These are phyloP conservation scores for Penicillium sp. DNA, from an alignment of 2,329 filamentous ascomycete genomes.

Conservation along the genomic window DNA sequence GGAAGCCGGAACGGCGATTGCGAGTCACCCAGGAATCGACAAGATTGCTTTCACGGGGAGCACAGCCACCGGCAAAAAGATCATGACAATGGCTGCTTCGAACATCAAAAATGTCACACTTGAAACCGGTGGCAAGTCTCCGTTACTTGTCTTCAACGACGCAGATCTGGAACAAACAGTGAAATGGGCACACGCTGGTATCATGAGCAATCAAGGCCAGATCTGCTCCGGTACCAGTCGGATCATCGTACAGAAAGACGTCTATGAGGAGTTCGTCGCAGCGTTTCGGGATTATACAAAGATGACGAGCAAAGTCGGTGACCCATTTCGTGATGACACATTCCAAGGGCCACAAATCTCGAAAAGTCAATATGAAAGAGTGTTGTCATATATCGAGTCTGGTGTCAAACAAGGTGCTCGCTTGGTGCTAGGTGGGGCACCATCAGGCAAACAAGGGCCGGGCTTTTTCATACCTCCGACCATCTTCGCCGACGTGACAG, in stretches of 20 bases:
- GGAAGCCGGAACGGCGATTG: conserved; percentile 13
- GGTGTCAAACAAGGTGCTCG: conserved; percentile 71
- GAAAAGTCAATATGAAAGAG: conserved; percentile 44
- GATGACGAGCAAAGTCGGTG: conserved; percentile 35
- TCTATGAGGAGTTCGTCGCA: conserved; percentile 33
- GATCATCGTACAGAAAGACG: conserved; percentile 60
- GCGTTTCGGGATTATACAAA: conserved; percentile 33
- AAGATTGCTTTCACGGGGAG: conserved; percentile 5
- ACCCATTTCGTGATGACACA: conserved; percentile 37
- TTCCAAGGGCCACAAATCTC: conserved; percentile 39
- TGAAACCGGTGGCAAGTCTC: conserved; percentile 53
- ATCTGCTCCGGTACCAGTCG: conserved; percentile 66
- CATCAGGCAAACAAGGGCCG: not conserved
- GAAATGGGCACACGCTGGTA: conserved; percentile 45
- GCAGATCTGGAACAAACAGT: conserved; percentile 49
- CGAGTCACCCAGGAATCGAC: not conserved
- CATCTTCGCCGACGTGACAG: conserved; percentile 4
- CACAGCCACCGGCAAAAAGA: conserved; percentile 7
- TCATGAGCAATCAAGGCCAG: conserved; percentile 65
- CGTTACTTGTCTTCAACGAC: conserved; percentile 47
- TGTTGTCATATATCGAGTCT: conserved; percentile 69
- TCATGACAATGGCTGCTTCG: not conserved
- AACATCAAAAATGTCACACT: conserved; percentile 48
- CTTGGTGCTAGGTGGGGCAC: conserved; percentile 61
- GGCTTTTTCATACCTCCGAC: conserved; percentile 18